Evolutionary conservation across 2,329 filamentous ascomycete species (phyloP).

Genomic region (Fusarium transvaalense): DNA sequence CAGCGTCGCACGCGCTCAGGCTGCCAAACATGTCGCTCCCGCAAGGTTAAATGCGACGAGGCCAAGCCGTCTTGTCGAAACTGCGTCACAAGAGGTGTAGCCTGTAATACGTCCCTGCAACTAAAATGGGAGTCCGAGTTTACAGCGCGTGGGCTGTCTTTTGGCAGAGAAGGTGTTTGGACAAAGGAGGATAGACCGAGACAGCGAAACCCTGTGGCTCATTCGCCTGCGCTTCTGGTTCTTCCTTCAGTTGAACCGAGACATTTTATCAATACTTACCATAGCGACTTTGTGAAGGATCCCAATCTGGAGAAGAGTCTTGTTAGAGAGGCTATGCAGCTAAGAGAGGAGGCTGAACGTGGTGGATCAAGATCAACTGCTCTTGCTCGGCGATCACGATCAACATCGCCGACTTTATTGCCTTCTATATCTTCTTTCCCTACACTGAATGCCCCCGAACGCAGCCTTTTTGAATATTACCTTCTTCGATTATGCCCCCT

Average conservation of each 20-base stretch:
- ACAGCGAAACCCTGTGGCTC: background rate
- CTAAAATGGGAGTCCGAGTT: conserved; percentile 52
- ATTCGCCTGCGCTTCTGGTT: background rate
- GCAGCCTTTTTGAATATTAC: conserved; percentile 42
- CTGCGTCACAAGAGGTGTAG: conserved; percentile 31
- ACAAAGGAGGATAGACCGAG: conserved; percentile 29
- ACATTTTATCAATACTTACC: conserved; percentile 43
- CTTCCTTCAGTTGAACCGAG: conserved; percentile 12
- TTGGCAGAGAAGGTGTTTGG: conserved; percentile 50
- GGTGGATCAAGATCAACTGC: background rate
- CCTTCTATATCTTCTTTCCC: conserved; percentile 30
- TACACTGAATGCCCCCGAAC: conserved; percentile 15
- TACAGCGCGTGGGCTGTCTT: conserved; percentile 43
- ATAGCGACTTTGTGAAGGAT: conserved; percentile 30
- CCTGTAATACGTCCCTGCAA: conserved; percentile 28
- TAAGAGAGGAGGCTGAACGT: conserved; percentile 15
- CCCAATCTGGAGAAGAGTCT: conserved; percentile 31
- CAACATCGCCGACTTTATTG: background rate
- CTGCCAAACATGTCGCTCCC: conserved; percentile 43
- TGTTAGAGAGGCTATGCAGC: conserved; percentile 22
- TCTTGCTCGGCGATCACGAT: conserved; percentile 8
- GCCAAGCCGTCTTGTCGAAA: conserved; percentile 38
- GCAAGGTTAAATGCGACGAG: conserved; percentile 46
- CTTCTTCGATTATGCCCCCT: conserved; percentile 40
- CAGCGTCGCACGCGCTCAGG: conserved; percentile 40